Evolutionary conservation across 768 basidiomycete genomes (phyloP), one percentile per base, ranked within the genome.

Genomic region (Amanita pallidorosea): DNA sequence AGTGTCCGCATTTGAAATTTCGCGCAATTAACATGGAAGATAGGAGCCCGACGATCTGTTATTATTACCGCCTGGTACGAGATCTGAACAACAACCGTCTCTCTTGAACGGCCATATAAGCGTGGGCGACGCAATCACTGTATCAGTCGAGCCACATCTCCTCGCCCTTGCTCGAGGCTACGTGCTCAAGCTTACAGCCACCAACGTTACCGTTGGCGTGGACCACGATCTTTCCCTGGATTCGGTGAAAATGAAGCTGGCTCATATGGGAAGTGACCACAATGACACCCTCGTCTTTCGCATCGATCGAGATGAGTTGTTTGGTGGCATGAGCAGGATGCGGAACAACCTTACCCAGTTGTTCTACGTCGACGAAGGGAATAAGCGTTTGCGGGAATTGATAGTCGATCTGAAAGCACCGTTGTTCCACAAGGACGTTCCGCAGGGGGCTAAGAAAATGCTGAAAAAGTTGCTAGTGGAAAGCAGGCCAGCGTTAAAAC

Each of bases 221-320:
- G 31, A 31, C 31, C 31, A 31, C 6, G 31, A 31, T 12, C 9
- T 31, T 31, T 31, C 31, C 11, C 31, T 31, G 31, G 31, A 31
- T 11, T 31, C 31, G 11, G 31, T 31, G 31, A 31, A 31, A 4
- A 11, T 11, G 12, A 31, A 31, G 11, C 11, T 31, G 31, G 31
- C 11, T 31, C 31, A 31, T 31, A 31, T 31, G 31, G 31, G 31
- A 31, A 31, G 11, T 31, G 47, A 48, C 23, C 13, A 38, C 23
- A 22, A 20, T 7, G 23, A 18, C 1, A 7, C 18, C 0, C 31
- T 71, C 64, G 54, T 75, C 67, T 99, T 92, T 69, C 79, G 95
- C 13, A 80, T 99, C 52, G 96, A 98, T 71, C 92, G 84, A 60
- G 96, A 98, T 62, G 96, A 98, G 63, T 67, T 97, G 45, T 79